Percentiles rank a stretch among this genome's conserved stretches.
phyloP scores from a whole-genome alignment of 31 red algal species.

The Endocladia muricata region DNA sequence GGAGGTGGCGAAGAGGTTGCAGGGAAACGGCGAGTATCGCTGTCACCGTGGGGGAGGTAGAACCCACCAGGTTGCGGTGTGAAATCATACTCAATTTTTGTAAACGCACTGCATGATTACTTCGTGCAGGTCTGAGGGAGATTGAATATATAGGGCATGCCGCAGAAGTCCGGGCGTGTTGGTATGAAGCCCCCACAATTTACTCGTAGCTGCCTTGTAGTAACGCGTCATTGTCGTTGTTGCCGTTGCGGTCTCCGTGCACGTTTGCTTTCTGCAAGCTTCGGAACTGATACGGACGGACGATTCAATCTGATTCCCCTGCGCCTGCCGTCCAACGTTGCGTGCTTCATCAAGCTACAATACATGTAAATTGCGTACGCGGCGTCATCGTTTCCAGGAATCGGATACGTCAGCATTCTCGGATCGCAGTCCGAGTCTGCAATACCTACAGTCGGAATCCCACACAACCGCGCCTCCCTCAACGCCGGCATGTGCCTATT shows the following conservation, averaged over 20 bases:
- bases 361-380: slow-evolving; percentile 86
- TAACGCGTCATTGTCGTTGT: not conserved
- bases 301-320: slow-evolving; percentile 43
- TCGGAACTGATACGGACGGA: slow-evolving; percentile 18
- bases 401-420: slow-evolving; percentile 74
- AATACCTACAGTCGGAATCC: slow-evolving; percentile 87
- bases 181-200: too few relatives aligned
- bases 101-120: too few relatives aligned
- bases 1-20: slow-evolving; percentile 39
- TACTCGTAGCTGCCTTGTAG: too few relatives aligned
- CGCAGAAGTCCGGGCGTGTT: too few relatives aligned
- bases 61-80: not conserved
- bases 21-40: slow-evolving; percentile 27
- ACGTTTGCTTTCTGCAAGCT: not conserved
- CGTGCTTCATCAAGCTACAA: slow-evolving; percentile 74
- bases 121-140: too few relatives aligned
- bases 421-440: slow-evolving; percentile 95
- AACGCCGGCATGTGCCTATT: slow-evolving; percentile 69
- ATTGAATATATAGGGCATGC: too few relatives aligned
- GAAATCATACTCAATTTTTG: too few relatives aligned
- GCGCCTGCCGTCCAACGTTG: slow-evolving; percentile 75
- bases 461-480: slow-evolving; percentile 62
- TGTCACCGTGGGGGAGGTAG: not conserved
- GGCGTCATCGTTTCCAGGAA: slow-evolving; percentile 97
- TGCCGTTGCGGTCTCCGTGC: not conserved